Evolutionary conservation across 2,329 filamentous ascomycete genomes (phyloP).

Genomic region (Phaeosphaeriaceae sp.): DNA sequence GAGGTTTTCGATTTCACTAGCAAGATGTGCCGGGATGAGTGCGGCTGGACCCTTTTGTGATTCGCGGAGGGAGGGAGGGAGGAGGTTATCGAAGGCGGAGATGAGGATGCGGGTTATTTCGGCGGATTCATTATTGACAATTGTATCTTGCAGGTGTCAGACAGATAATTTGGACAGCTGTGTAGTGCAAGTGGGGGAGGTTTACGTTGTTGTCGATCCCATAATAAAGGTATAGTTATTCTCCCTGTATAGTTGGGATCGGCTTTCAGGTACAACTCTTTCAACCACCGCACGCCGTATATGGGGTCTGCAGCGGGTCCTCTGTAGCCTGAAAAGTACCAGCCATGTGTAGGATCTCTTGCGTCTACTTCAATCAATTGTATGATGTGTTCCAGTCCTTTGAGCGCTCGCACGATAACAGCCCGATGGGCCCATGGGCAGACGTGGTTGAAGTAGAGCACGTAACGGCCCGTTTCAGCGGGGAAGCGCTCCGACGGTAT

Average conservation of each 20-base stretch:
- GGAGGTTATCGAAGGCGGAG: slow-evolving; percentile 39
- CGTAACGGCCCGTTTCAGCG: slow-evolving; percentile 66
- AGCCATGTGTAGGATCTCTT: slow-evolving; percentile 36
- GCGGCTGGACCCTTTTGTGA: slow-evolving; percentile 60
- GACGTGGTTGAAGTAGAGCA: slow-evolving; percentile 65
- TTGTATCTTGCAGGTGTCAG: slow-evolving; percentile 29
- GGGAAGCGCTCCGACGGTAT: slow-evolving; percentile 65
- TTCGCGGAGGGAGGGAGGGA: slow-evolving; percentile 61
- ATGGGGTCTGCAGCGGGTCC: slow-evolving; percentile 39
- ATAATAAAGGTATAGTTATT: slow-evolving; percentile 83
- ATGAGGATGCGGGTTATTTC: slow-evolving; percentile 46
- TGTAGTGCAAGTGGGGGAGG: background rate
- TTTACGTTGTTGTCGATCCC: slow-evolving; percentile 66
- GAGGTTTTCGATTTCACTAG: slow-evolving; percentile 73
- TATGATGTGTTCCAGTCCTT: slow-evolving; percentile 59
- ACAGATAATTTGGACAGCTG: background rate
- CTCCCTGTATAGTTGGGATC: slow-evolving; percentile 61
- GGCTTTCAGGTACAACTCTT: slow-evolving; percentile 75
- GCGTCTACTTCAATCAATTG: slow-evolving; percentile 55
- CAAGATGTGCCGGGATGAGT: slow-evolving; percentile 72
- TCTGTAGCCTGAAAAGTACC: slow-evolving; percentile 39
- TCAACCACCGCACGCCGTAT: slow-evolving; percentile 46
- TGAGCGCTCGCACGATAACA: slow-evolving; percentile 57
- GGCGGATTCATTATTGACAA: slow-evolving; percentile 46
- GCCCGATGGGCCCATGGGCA: slow-evolving; percentile 69